These are phyloP conservation scores for Panicum virgatum DNA, from an alignment of 202 grass and related monocot genomes.

Conservation along the genomic window DNA sequence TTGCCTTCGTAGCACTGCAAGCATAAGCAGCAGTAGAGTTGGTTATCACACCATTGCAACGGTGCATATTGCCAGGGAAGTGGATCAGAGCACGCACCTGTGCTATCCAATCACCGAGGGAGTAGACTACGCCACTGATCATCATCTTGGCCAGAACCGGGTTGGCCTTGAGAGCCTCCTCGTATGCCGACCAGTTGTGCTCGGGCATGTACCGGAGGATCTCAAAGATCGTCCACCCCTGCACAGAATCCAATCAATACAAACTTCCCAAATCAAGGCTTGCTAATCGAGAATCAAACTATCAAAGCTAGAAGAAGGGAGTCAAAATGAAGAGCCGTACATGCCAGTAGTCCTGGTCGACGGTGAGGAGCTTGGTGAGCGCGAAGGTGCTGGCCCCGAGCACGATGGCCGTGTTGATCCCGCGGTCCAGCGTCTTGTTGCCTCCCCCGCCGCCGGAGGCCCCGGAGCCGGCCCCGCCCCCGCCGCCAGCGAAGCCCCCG, in stretches of 20 bases:
- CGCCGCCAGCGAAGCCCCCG: slow-evolving; percentile 36
- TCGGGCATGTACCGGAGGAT: slow-evolving; percentile 86
- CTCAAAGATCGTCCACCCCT: slow-evolving; percentile 97
- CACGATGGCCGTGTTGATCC: slow-evolving; percentile 87
- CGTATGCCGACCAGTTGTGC: slow-evolving; percentile 96
- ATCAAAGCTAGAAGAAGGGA: background rate
- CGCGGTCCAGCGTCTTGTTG: slow-evolving; percentile 56
- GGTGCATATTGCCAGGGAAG: background rate
- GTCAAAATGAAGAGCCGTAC: slow-evolving; percentile 31
- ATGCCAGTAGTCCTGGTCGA: slow-evolving; percentile 99
- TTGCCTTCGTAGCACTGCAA: slow-evolving; percentile 93
- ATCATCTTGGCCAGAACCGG: slow-evolving; percentile 98
- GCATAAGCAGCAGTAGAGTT: background rate
- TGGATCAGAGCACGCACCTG: slow-evolving; percentile 45
- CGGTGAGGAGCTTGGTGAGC: slow-evolving; percentile 92
- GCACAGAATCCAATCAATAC: slow-evolving; percentile 14
- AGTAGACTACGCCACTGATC: slow-evolving; percentile 97
- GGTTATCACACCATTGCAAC: background rate
- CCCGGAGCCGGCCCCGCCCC: slow-evolving; percentile 13
- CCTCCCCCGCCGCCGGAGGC: slow-evolving; percentile 37
- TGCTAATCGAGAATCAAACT: background rate
- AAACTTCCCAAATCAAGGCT: background rate
- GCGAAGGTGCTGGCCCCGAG: slow-evolving; percentile 85
- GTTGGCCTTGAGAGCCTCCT: slow-evolving; percentile 90
- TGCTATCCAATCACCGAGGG: slow-evolving; percentile 96